Conservation (phyloP, 768 basidiomycete genomes). For the Chiua virens region DNA sequence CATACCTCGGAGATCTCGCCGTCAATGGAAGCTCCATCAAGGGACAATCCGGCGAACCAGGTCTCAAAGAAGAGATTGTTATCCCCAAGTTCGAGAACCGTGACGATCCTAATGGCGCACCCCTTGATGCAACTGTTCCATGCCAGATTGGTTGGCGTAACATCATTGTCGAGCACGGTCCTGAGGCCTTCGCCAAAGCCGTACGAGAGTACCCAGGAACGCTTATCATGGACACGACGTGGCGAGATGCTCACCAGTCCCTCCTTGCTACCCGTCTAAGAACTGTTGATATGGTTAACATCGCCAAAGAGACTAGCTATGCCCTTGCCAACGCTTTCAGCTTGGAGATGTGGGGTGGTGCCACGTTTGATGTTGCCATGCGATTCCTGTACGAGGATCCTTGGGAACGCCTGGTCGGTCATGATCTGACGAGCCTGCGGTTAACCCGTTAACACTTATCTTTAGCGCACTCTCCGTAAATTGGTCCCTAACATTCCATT, state of each 20-base stretch:
- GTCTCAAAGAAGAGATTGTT: constrained; percentile 84
- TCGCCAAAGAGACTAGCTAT: constrained; percentile 95
- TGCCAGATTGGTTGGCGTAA: constrained; percentile 95
- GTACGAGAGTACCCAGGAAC: constrained; percentile 94
- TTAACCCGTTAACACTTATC: constrained; percentile 10
- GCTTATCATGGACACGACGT: constrained; percentile 98
- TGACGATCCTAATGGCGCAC: constrained; percentile 69
- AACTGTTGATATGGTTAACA: constrained; percentile 96
- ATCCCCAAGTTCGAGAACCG: constrained; percentile 79
- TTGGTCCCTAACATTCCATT: constrained; percentile 98
- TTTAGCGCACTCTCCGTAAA: constrained; percentile 84
- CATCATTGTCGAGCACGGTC: constrained; percentile 97
- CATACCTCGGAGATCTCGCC: constrained; percentile 95
- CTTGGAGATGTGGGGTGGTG: constrained; percentile 98
- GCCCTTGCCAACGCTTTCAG: constrained; percentile 95
- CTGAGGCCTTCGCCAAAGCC: constrained; percentile 97
- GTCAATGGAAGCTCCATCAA: constrained; percentile 99
- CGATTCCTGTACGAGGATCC: constrained; percentile 99
- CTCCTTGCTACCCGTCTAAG: constrained; percentile 94
- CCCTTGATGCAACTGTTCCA: constrained; percentile 77
- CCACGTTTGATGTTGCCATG: constrained; percentile 99
- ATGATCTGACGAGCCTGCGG: neutral
- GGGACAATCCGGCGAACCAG: constrained; percentile 93
- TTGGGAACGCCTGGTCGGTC: constrained; percentile 90
- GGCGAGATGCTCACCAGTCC: constrained; percentile 99